These are phyloP conservation scores for Rickenella mellea DNA, from an alignment of 768 basidiomycete genomes.

Conservation along the genomic window DNA sequence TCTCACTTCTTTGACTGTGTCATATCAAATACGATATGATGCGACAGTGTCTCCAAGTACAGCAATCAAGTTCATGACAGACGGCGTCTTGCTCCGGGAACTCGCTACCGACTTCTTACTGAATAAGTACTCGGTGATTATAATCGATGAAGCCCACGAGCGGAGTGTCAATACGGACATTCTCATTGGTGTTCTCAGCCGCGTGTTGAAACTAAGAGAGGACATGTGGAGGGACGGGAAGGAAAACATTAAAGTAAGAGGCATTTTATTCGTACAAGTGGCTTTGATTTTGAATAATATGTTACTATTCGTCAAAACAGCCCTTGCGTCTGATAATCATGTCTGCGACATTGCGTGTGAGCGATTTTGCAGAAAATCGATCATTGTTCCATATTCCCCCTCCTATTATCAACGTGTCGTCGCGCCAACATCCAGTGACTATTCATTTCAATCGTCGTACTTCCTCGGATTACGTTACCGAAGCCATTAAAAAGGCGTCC, in stretches of 20 bases:
- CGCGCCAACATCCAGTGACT: conserved; percentile 92
- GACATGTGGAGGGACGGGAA: conserved; percentile 78
- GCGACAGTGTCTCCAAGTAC: conserved; percentile 85
- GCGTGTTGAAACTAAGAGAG: conserved; percentile 84
- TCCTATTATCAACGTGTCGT: conserved; percentile 84
- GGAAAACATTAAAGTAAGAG: conserved; percentile 55
- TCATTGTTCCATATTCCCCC: conserved; percentile 75
- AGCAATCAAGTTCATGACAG: conserved; percentile 98
- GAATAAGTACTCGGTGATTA: conserved; percentile 86
- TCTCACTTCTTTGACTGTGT: conserved; percentile 69
- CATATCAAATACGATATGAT: conserved; percentile 97
- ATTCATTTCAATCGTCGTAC: conserved; percentile 89
- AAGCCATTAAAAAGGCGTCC: conserved; percentile 80
- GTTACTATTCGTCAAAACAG: conserved; percentile 27
- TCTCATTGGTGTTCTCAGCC: conserved; percentile 90
- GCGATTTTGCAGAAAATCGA: conserved; percentile 84
- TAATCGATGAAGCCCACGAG: conserved; percentile 98
- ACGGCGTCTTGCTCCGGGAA: conserved; percentile 92
- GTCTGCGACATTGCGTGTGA: conserved; percentile 94
- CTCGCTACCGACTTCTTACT: conserved; percentile 89
- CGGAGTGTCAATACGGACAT: conserved; percentile 98
- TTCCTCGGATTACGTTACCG: conserved; percentile 75
- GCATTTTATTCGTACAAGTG: conserved; percentile 1
- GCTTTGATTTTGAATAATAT: conserved; percentile 1
- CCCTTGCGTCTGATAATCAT: conserved; percentile 93